Evolutionary conservation across 805 yeast species (phyloP).

Genomic region (Alloascoidea hylecoeti): DNA sequence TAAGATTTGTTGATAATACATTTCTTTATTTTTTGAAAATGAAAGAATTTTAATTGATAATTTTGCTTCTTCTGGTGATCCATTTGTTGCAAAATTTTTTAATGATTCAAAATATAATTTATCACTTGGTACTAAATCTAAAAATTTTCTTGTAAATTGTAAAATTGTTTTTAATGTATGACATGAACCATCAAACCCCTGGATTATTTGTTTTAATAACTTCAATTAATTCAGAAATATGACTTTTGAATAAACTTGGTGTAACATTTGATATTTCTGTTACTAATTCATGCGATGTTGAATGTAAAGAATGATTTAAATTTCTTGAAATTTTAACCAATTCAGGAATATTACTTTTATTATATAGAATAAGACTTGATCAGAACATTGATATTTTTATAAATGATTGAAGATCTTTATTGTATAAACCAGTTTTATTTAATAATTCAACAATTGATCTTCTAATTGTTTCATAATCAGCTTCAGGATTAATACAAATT

Average conservation of each 20-base stretch:
- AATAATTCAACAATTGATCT: constrained; percentile 53
- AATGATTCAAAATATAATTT: constrained; percentile 30
- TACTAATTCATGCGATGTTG: constrained; percentile 36
- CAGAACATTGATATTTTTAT: constrained; percentile 49
- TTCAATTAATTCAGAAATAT: constrained; percentile 33
- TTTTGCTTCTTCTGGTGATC: constrained; percentile 47
- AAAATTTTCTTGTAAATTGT: constrained; percentile 38
- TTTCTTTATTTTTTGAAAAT: constrained; percentile 27
- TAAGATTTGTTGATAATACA: constrained; percentile 23
- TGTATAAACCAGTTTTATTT: constrained; percentile 31
- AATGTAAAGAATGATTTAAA: constrained; percentile 14
- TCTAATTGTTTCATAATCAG: constrained; percentile 43
- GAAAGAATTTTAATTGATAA: constrained; percentile 48
- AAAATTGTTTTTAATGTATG: constrained; percentile 44
- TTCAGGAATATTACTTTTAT: constrained; percentile 45
- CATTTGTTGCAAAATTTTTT: constrained; percentile 29
- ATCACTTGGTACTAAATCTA: constrained; percentile 30
- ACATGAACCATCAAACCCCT: constrained; percentile 12
- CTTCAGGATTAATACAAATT: constrained; percentile 37
- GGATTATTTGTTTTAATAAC: constrained; percentile 19
- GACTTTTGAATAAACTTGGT: constrained; percentile 54
- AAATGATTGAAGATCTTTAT: constrained; percentile 20
- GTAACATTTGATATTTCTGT: constrained; percentile 41
- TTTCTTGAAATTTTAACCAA: constrained; percentile 33
- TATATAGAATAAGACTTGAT: constrained; percentile 44